Conservation (phyloP, 495 filamentous ascomycete species). For the Neurospora sublineolata region DNA sequence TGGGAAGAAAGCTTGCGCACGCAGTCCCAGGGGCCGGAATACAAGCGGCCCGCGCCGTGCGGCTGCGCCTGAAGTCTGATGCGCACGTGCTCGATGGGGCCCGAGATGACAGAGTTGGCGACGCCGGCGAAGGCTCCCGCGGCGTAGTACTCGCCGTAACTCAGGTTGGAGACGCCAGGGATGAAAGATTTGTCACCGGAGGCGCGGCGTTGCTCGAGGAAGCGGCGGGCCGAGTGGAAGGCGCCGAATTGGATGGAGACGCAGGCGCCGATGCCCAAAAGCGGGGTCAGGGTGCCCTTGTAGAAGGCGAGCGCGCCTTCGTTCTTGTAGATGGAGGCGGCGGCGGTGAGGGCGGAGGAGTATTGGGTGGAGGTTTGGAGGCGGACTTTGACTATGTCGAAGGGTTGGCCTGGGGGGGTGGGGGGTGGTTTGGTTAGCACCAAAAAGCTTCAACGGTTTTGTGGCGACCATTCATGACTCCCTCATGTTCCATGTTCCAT, state of each 20-base stretch:
- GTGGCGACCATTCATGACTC: background rate
- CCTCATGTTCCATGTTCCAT: background rate
- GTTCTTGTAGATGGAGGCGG: slow-evolving; percentile 69
- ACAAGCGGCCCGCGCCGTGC: slow-evolving; percentile 62
- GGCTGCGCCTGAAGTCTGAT: slow-evolving; percentile 97
- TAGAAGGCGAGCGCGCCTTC: slow-evolving; percentile 92
- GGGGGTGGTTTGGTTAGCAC: background rate
- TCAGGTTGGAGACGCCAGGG: slow-evolving; percentile 31
- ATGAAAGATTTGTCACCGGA: slow-evolving; percentile 11
- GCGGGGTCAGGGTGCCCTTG: slow-evolving; percentile 93
- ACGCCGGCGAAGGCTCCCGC: slow-evolving; percentile 88
- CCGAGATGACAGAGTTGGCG: slow-evolving; percentile 78
- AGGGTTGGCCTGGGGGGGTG: slow-evolving; percentile 69
- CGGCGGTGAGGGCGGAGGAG: slow-evolving; percentile 66
- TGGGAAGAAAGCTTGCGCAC: slow-evolving; percentile 65
- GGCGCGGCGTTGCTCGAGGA: slow-evolving; percentile 64
- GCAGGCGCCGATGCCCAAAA: slow-evolving; percentile 93
- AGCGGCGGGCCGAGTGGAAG: slow-evolving; percentile 84
- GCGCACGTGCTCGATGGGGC: slow-evolving; percentile 92
- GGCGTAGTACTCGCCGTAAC: slow-evolving; percentile 77
- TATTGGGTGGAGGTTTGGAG: slow-evolving; percentile 82
- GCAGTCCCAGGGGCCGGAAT: slow-evolving; percentile 80
- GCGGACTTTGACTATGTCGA: slow-evolving; percentile 97
- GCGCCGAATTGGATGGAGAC: slow-evolving; percentile 96
- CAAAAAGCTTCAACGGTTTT: background rate